Evolutionary conservation across 2,329 filamentous ascomycete genomes (phyloP), one percentile per base, ranked within the genome.

Genomic region (Teratosphaeria viscida): DNA sequence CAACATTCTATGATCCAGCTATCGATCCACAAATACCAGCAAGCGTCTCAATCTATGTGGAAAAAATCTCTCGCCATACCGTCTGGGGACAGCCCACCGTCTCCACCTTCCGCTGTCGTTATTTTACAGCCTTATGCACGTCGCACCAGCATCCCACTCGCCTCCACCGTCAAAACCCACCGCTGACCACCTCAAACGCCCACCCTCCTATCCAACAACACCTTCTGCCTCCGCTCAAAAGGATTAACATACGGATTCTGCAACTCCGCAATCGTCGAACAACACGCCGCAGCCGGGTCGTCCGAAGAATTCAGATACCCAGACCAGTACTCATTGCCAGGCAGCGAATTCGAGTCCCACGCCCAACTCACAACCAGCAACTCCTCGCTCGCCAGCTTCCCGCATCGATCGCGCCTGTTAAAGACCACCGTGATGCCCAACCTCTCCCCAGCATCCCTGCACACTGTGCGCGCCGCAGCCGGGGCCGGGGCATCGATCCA

Each of bases 261-360:
- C 27, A 63, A 54, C 34, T 66, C 63, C 11, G 56, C 59, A 57
- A 66, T 64, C 5, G 60, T 64, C n/a, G 59, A 62, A 14, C 52
- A 60, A 54, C 64, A 63, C 49, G 62, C 63, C 1, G 64, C 63
- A 7, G 63, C 64, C 6, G 63, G 63, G 60, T 66, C 64, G 19
- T 62, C 60, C 32, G 60, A 62, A 16, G 54, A 54, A 0, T 12
- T 12, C 52, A 65, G 54, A 11, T 23, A 14, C 1, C 62, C 62
- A 16, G 55, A 57, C 60, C 64, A 66, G 54, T 60, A 66, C 56
- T 66, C 63, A 37, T 65, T 65, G 26, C 64, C 64, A 3, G 61
- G 59, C 29, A 63, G 62, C 16, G 62, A 56, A 57, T 63, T 64
- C 0, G 57, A 55, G 55, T 66, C 64, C 63, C 64, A 66, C 2